Evolutionary conservation across 2,329 filamentous ascomycete species (phyloP), one percentile per base, ranked within the genome.

Genomic region (Geosmithia morbida): DNA sequence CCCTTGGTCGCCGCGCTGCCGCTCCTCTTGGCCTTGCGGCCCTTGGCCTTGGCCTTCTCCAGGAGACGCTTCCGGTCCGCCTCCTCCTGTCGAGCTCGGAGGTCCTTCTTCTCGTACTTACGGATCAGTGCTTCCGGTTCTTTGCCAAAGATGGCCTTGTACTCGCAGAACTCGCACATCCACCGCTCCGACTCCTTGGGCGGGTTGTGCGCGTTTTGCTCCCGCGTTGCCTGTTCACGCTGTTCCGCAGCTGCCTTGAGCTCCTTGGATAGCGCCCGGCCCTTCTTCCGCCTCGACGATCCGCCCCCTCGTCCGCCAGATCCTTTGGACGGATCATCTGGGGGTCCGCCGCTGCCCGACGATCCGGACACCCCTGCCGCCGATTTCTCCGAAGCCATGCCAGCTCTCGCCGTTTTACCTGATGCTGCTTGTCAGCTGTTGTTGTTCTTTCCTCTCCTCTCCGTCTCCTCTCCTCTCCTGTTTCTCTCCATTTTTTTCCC

Each of bases 101-200:
- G 81, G 59, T 96, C 92, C 62, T 95, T 96, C 60, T 90, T 85
- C 66, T 98, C 92, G 59, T 97, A 98, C 51, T 88, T 81, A 41
- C 86, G 79, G 52, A 97, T 94, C 48, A 98, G 68, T 45, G 87
- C 87, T 55, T 79, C 75, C 0, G 92, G 92, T 2, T 85, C 85
- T 46, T 75, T 75, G n/a, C 90, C 90, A 61, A 95, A 97, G 45
- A 98, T 96, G 46, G 80, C 79, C 65, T 97, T 90, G 60, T 96
- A 98, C 63, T 98, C 92, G 69, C 92, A 98, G 61, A 97, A 97
- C 58, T 96, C 87, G 66, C 92, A 98, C 44, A 97, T 88, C 86
- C 89, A 97, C 46, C 88, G 76, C 51, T 95, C 86, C 53, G 87
- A 83, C 2, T 56, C 55, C 30, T 68, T 66, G 2, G 85, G 84